These are phyloP conservation scores for Amanita thiersii DNA, from an alignment of 768 basidiomycete genomes.

Conservation along the genomic window DNA sequence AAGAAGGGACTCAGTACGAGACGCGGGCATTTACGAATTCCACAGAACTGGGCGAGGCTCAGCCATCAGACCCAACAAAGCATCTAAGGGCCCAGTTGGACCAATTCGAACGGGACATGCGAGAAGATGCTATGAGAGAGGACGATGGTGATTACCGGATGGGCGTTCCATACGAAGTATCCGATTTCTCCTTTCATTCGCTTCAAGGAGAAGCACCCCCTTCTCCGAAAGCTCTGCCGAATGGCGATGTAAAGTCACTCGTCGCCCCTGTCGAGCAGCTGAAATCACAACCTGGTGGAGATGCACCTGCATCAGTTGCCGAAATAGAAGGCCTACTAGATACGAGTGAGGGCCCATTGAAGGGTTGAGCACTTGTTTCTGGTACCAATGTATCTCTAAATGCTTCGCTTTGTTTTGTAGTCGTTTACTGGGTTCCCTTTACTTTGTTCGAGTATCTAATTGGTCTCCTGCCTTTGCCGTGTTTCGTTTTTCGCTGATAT, in stretches of 20 bases:
- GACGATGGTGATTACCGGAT: slow-evolving; percentile 28
- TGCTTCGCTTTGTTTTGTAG: slow-evolving; percentile 7
- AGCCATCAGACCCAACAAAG: slow-evolving; percentile 44
- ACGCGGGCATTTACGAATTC: slow-evolving; percentile 33
- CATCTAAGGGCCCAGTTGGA: slow-evolving; percentile 54
- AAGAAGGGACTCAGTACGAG: slow-evolving; percentile 34
- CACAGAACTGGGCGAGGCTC: slow-evolving; percentile 32
- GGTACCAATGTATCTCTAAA: slow-evolving; percentile 9
- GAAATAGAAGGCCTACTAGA: slow-evolving; percentile 61
- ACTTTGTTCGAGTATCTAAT: slow-evolving; percentile 17
- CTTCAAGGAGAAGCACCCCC: slow-evolving; percentile 39
- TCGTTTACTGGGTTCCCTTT: slow-evolving; percentile 12
- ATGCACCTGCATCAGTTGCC: slow-evolving; percentile 44
- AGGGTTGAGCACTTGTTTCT: slow-evolving; percentile 9
- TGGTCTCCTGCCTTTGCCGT: slow-evolving; percentile 9
- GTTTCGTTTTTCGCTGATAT: slow-evolving; percentile 6
- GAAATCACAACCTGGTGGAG: slow-evolving; percentile 40
- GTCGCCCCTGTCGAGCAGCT: slow-evolving; percentile 39
- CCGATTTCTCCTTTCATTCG: slow-evolving; percentile 10
- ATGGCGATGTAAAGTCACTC: slow-evolving; percentile 32
- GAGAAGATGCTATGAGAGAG: slow-evolving; percentile 25
- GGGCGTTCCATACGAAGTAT: slow-evolving; percentile 16
- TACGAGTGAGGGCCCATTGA: slow-evolving; percentile 51
- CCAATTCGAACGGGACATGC: slow-evolving; percentile 48
- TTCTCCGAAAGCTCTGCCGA: slow-evolving; percentile 33